These are phyloP conservation scores for Nadsonia commutata DNA, from an alignment of 1,139 yeast genomes.

Conservation along the genomic window DNA sequence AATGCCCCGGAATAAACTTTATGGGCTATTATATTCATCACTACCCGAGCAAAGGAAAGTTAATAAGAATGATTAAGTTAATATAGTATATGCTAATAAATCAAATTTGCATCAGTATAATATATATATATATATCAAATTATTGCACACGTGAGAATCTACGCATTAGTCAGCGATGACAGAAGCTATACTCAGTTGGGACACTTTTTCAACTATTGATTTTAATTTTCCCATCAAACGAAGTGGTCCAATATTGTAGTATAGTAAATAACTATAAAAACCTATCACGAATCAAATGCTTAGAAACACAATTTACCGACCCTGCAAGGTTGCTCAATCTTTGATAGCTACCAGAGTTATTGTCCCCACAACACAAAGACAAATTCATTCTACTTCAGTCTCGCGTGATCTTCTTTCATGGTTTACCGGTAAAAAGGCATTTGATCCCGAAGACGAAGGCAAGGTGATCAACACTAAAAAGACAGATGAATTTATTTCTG, in stretches of 20 bases:
- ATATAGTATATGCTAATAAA: no score
- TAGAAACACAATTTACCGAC: background rate
- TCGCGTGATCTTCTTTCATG: background rate
- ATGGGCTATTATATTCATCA: conserved; percentile 34
- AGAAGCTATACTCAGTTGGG: no score
- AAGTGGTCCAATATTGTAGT: no score
- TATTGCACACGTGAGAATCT: no score
- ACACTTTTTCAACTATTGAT: no score
- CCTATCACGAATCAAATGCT: no score
- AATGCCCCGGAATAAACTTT: conserved; percentile 32
- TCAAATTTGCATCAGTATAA: no score
- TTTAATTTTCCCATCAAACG: no score
- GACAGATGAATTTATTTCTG: conserved; percentile 3
- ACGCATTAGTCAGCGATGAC: no score
- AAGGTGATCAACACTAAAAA: conserved; percentile 5
- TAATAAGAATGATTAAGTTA: no score
- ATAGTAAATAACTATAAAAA: no score
- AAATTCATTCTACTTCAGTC: background rate
- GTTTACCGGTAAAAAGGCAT: conserved; percentile 3
- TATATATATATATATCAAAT: no score
- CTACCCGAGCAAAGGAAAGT: conserved; percentile 27
- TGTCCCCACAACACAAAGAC: background rate
- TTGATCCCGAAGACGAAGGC: conserved; percentile 3
- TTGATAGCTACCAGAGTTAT: background rate
- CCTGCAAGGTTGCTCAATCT: background rate